A percentile compares a stretch with the other conserved stretches of the same genome.
These are phyloP conservation scores for Zymoseptoria ardabiliae DNA, from an alignment of 2,329 filamentous ascomycete species.

Conservation along the genomic window DNA sequence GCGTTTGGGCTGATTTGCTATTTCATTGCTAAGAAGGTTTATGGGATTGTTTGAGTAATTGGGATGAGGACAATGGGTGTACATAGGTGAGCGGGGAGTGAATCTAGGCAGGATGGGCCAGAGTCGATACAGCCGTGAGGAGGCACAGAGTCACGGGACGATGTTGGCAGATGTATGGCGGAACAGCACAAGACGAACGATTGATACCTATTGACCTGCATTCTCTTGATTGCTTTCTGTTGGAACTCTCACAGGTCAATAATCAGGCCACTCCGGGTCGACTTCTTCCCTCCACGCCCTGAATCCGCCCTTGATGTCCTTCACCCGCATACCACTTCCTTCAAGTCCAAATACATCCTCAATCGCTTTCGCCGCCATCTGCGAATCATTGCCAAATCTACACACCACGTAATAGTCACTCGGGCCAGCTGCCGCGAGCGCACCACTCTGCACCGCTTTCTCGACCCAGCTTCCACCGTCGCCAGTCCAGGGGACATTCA, in stretches of 20 bases:
- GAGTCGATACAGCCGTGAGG: too few relatives aligned
- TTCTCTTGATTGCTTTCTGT: conserved; percentile 9
- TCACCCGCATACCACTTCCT: conserved; percentile 48
- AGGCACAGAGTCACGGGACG: too few relatives aligned
- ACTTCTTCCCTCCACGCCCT: conserved; percentile 64
- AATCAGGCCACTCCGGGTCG: conserved; percentile 53
- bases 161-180: too few relatives aligned
- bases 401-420: conserved; percentile 52
- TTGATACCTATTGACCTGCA: not conserved
- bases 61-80: not conserved
- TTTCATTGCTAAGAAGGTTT: conserved; percentile 73
- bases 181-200: too few relatives aligned
- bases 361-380: conserved; percentile 58
- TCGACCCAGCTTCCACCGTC: conserved; percentile 32
- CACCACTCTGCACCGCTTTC: conserved; percentile 18
- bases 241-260: conserved; percentile 35
- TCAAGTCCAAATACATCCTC: conserved; percentile 49
- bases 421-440: conserved; percentile 33
- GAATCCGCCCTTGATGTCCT: conserved; percentile 66
- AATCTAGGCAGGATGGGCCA: too few relatives aligned
- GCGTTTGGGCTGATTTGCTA: conserved; percentile 75
- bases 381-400: conserved; percentile 70
- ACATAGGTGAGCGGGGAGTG: too few relatives aligned
- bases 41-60: conserved; percentile 59
- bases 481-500: conserved; percentile 65